These are phyloP conservation scores for Pleurotus tuoliensis DNA, from an alignment of 768 basidiomycete genomes.

Conservation along the genomic window DNA sequence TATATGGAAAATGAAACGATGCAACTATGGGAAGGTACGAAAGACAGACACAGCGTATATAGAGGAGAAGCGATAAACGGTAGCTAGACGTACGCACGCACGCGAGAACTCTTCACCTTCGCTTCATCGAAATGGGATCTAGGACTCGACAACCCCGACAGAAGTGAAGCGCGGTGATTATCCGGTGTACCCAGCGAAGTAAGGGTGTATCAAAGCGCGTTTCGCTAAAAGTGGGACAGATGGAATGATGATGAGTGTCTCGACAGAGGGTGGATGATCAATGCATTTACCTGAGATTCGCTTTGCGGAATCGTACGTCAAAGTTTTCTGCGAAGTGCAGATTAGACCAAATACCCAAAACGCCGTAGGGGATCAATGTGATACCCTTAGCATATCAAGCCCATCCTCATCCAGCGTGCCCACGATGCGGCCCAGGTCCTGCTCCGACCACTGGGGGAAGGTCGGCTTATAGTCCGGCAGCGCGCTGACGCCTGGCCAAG, in stretches of 20 bases:
- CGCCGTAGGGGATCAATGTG: constrained; percentile 9
- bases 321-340: constrained; percentile 42
- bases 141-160: too few relatives aligned
- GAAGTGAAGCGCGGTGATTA: too few relatives aligned
- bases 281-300: constrained; percentile 75
- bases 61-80: too few relatives aligned
- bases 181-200: constrained; percentile 37
- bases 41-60: too few relatives aligned
- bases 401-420: constrained; percentile 72
- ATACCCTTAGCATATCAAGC: constrained; percentile 72
- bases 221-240: constrained; percentile 37
- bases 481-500: constrained; percentile 86
- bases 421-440: constrained; percentile 66
- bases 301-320: constrained; percentile 87
- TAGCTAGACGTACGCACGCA: too few relatives aligned
- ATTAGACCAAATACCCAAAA: too few relatives aligned
- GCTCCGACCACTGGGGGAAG: constrained; percentile 91
- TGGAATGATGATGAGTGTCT: too few relatives aligned
- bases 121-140: too few relatives aligned
- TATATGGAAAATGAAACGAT: too few relatives aligned
- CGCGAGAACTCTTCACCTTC: too few relatives aligned
- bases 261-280: too few relatives aligned
- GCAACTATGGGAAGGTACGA: too few relatives aligned
- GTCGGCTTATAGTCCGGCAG: constrained; percentile 95
- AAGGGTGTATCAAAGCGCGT: constrained; percentile 47